Evolutionary conservation across 768 basidiomycete genomes (phyloP).

Genomic region (Pleurotus salmoneostramineus): DNA sequence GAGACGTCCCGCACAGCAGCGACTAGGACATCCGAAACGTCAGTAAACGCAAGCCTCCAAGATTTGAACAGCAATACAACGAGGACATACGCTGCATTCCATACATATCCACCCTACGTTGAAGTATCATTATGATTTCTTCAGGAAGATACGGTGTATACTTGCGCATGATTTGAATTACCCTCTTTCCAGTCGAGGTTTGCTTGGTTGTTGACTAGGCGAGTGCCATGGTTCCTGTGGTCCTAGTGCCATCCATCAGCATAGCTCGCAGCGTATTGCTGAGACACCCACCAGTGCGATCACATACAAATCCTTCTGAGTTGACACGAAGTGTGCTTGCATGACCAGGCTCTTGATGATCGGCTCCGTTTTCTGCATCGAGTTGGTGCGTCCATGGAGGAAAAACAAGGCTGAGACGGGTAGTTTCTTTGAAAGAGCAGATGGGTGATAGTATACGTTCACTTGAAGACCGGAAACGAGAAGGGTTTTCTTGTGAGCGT

Average conservation of each 20-base stretch:
- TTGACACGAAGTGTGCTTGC: slow-evolving; percentile 10
- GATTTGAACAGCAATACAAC: background rate
- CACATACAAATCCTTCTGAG: slow-evolving; percentile 24
- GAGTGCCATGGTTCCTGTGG: slow-evolving; percentile 41
- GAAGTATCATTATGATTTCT: background rate
- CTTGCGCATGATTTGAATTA: slow-evolving; percentile 40
- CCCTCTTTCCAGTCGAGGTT: slow-evolving; percentile 34
- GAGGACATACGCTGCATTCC: slow-evolving; percentile 33
- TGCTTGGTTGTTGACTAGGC: slow-evolving; percentile 25
- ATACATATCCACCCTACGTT: slow-evolving; percentile 42
- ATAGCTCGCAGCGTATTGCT: background rate
- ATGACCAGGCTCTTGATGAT: slow-evolving; percentile 22
- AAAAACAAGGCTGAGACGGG: slow-evolving; percentile 35
- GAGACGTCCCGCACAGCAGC: slow-evolving; percentile 77
- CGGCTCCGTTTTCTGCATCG: slow-evolving; percentile 22
- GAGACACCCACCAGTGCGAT: slow-evolving; percentile 31
- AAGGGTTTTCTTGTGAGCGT: slow-evolving; percentile 5
- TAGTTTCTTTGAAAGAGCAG: slow-evolving; percentile 9
- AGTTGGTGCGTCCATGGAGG: slow-evolving; percentile 37
- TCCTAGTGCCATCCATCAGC: slow-evolving; percentile 25
- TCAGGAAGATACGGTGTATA: slow-evolving; percentile 6
- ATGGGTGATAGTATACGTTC: slow-evolving; percentile 24
- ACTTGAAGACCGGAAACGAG: slow-evolving; percentile 26
- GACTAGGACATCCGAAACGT: slow-evolving; percentile 17
- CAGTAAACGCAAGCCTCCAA: background rate